These are phyloP conservation scores for Hypoxylon perforatum DNA, from an alignment of 495 filamentous ascomycete species.

Conservation along the genomic window DNA sequence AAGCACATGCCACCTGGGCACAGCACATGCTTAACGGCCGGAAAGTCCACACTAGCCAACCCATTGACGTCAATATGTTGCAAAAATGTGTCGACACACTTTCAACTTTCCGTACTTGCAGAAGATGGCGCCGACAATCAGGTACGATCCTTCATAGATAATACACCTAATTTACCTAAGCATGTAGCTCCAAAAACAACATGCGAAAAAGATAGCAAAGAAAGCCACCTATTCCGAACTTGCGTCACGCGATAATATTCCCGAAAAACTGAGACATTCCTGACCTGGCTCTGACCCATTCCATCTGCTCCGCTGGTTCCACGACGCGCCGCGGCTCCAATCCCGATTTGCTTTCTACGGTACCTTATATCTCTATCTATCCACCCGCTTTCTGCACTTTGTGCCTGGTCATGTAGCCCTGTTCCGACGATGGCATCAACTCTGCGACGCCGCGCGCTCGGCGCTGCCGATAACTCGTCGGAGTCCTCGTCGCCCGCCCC, in stretches of 20 bases:
- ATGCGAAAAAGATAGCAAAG: neutral
- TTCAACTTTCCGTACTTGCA: conserved; percentile 5
- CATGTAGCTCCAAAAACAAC: too few species aligned
- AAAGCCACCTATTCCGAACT: neutral
- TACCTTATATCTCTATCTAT: neutral
- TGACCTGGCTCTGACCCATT: conserved; percentile 28
- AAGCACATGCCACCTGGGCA: conserved; percentile 18
- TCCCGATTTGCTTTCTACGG: conserved; percentile 20
- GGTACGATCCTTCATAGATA: conserved; percentile 14
- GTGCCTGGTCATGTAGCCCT: conserved; percentile 38
- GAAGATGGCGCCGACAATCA: conserved; percentile 19
- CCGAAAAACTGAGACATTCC: conserved; percentile 4
- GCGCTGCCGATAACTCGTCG: conserved; percentile 46
- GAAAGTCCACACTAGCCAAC: too few species aligned
- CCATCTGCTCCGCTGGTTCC: conserved; percentile 4
- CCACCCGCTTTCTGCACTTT: conserved; percentile 14
- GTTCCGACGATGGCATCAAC: conserved; percentile 53
- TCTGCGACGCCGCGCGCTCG: conserved; percentile 61
- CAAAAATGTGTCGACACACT: conserved; percentile 22
- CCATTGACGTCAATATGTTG: conserved; percentile 37
- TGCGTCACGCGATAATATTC: conserved; percentile 11
- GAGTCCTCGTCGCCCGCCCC: conserved; percentile 43
- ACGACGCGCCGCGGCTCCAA: conserved; percentile 9
- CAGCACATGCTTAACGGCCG: neutral
- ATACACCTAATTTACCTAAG: too few species aligned